These are phyloP conservation scores for Camellia oleifera DNA, from an alignment of 179 eudicot genomes.

Conservation along the genomic window DNA sequence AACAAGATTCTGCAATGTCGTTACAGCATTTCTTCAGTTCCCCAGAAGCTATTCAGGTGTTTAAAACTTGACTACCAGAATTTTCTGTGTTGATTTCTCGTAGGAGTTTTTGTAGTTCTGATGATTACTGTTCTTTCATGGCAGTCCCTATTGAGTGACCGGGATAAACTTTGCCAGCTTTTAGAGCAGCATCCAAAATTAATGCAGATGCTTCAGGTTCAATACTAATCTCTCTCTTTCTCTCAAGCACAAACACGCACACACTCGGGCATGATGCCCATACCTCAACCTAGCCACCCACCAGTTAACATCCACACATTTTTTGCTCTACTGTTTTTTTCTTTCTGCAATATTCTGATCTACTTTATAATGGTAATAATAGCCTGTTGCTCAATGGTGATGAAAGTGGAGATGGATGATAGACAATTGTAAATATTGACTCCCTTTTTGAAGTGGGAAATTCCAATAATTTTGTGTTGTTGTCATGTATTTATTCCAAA, in stretches of 20 bases:
- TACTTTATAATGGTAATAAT: background rate
- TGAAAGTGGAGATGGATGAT: background rate
- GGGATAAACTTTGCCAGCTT: conserved; percentile 90
- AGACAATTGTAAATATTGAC: background rate
- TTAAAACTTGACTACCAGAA: background rate
- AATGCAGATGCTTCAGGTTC: conserved; percentile 98
- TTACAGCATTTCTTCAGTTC: conserved; percentile 84
- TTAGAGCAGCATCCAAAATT: conserved; percentile 94
- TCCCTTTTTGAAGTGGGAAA: too few species aligned
- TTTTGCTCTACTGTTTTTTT: background rate
- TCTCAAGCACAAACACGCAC: background rate
- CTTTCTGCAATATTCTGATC: background rate
- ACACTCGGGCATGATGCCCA: background rate
- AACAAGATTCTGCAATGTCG: conserved; percentile 61
- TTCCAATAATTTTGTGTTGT: background rate
- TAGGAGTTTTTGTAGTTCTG: conserved; percentile 3
- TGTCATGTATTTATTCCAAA: background rate
- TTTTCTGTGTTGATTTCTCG: background rate
- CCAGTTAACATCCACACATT: background rate
- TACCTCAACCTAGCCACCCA: background rate
- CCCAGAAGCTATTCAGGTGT: conserved; percentile 94
- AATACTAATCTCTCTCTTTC: conserved; percentile 18
- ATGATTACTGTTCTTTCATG: conserved; percentile 13
- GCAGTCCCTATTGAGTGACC: conserved; percentile 87
- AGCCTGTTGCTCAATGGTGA: background rate